Percentiles rank a stretch among this genome's conserved stretches.
phyloP scores from a whole-genome alignment of 2,329 filamentous ascomycete genomes.

The Talaromyces rugulosus region DNA sequence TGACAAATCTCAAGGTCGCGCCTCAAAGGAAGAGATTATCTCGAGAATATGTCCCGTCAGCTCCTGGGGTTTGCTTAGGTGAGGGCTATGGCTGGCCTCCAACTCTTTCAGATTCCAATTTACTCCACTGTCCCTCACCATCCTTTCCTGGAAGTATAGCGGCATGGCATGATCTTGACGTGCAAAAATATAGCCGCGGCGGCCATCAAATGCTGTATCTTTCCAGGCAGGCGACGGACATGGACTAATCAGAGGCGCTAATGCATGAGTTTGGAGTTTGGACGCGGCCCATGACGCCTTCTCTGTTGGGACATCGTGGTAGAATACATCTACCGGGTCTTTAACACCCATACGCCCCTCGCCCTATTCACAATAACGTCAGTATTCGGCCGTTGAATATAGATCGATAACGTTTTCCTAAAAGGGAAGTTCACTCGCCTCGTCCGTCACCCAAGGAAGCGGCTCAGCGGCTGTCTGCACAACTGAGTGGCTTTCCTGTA shows the following conservation, averaged over 20 bases:
- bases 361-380: neutral
- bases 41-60: neutral
- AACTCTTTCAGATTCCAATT: slow-evolving; percentile 6
- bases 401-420: neutral
- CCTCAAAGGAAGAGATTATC: slow-evolving; percentile 7
- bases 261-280: neutral
- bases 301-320: neutral
- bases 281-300: neutral
- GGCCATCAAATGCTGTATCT: neutral
- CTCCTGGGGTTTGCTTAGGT: neutral
- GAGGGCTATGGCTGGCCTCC: neutral
- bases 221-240: neutral
- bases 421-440: neutral
- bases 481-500: slow-evolving; percentile 19
- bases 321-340: neutral
- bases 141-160: neutral
- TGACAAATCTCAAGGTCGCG: neutral
- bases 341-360: slow-evolving; percentile 11
- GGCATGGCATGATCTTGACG: neutral
- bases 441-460: neutral
- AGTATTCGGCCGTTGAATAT: neutral
- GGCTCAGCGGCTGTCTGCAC: slow-evolving; percentile 14
- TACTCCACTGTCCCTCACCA: slow-evolving; percentile 1
- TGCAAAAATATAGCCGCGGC: slow-evolving; percentile 1
- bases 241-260: neutral